Base-by-base conservation (phyloP, 1,139 yeast species). In the Suhomyces coccinellae region DNA sequence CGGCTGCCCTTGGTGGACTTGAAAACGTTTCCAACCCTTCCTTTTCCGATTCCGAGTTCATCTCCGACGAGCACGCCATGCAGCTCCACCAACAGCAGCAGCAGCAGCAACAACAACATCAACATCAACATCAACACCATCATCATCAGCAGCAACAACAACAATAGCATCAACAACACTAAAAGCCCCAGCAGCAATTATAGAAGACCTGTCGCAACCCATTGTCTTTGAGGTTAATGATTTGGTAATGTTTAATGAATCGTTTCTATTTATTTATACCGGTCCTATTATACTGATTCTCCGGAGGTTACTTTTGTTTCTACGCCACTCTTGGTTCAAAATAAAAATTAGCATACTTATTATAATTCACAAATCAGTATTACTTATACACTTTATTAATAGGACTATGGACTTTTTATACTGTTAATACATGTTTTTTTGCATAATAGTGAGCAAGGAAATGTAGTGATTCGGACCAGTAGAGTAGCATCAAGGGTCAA, bases 11-110 rank as follows among this genome's bases (percentile, higher is more conserved):
- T 24, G 52, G 49, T 20, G 55, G 55, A 24, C 50, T 61, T 31
- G 64, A 61, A 34, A 56, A 50, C 43, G 55, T 46, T n/a, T 62
- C 65, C 15, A 56, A 54, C 28, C 56, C 56, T 34, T 59, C 67
- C 13, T 62, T 58, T 44, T 62, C 68, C n/a, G 69, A 62, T 44
- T 54, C 52, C 41, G 69, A 65, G 40, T 57, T 62, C 41, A 52
- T 59, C 50, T 52, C 53, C 47, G 65, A 60, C 43, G 62, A 59
- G 33, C 54, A 49, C 36, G 54, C 48, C 35, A 51, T 37, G 10
- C 43, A 29, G 40, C 47, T 43, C 13, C 49, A 34, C 13, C 44
- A 36, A 6, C 45, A 46, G 2, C 49, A 39, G 3, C 44, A 46
- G 3, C 46, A 39, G 2, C 48, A 41, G 1, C 48, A 41, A 6